Evolutionary conservation across 106 monocot species (phyloP).

Genomic region (Acanthochlamys bracteata): DNA sequence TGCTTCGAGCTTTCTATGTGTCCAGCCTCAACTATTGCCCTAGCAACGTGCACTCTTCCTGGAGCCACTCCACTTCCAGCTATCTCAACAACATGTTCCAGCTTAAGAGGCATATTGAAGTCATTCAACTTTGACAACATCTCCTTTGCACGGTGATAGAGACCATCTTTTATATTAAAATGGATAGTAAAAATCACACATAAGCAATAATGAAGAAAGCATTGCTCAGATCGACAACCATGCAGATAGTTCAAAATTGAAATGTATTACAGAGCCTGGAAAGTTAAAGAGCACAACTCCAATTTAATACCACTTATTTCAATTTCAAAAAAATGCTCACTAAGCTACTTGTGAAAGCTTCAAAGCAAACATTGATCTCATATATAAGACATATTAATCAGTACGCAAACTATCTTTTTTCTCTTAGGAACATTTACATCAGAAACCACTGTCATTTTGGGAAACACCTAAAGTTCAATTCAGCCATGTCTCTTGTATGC

Average conservation of each 20-base stretch:
- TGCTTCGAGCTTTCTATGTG: constrained; percentile 27
- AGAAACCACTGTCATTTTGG: no score
- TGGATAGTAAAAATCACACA: neutral
- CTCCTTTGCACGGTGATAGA: constrained; percentile 25
- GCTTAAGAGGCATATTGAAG: constrained; percentile 36
- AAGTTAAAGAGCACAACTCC: neutral
- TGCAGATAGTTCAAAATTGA: neutral
- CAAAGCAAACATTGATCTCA: no score
- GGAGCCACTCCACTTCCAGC: constrained; percentile 37
- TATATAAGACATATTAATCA: no score
- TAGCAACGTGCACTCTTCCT: constrained; percentile 38
- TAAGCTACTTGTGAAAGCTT: no score
- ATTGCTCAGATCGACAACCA: neutral
- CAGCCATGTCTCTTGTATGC: no score
- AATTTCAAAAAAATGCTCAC: no score
- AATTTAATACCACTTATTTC: no score
- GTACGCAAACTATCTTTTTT: no score
- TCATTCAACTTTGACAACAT: constrained; percentile 28
- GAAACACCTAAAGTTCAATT: no score
- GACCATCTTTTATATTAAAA: constrained; percentile 25
- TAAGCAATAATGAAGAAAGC: neutral
- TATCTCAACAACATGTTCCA: constrained; percentile 34
- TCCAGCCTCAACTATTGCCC: constrained; percentile 41
- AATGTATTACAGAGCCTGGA: neutral
- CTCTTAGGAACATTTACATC: no score